Evolutionary conservation across 1,284 basidiomycete genomes (phyloP).

Genomic region (Abortiporus biennis): DNA sequence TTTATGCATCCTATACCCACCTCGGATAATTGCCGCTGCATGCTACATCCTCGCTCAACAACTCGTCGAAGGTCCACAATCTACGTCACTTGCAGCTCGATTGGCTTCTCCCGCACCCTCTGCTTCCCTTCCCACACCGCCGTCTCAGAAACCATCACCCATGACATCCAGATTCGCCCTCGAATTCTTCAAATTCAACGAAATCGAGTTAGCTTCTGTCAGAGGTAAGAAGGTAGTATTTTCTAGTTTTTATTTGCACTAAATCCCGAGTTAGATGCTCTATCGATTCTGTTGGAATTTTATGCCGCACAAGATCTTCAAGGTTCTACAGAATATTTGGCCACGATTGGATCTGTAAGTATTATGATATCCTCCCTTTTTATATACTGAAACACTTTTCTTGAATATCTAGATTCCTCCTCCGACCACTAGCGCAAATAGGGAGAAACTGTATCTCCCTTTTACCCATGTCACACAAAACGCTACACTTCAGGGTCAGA

Average conservation of each 20-base stretch:
- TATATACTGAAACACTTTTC: neutral
- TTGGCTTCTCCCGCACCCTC: slow-evolving; percentile 25
- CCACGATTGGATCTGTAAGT: slow-evolving; percentile 45
- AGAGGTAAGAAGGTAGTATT: slow-evolving; percentile 44
- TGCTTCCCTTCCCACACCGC: slow-evolving; percentile 38
- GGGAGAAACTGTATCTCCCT: slow-evolving; percentile 20
- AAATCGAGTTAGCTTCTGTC: slow-evolving; percentile 48
- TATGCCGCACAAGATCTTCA: slow-evolving; percentile 57
- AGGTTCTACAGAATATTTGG: slow-evolving; percentile 42
- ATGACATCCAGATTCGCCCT: slow-evolving; percentile 61
- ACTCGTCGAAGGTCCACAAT: slow-evolving; percentile 60
- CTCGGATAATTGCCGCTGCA: slow-evolving; percentile 64
- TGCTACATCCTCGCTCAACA: slow-evolving; percentile 72
- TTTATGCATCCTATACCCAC: slow-evolving; percentile 61
- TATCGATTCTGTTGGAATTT: slow-evolving; percentile 66
- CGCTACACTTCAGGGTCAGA: no score
- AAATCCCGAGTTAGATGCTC: slow-evolving; percentile 38
- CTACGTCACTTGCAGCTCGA: slow-evolving; percentile 65
- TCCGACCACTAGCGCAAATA: slow-evolving; percentile 10
- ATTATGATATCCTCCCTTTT: slow-evolving; percentile 16
- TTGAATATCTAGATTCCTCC: slow-evolving; percentile 10
- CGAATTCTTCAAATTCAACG: slow-evolving; percentile 58
- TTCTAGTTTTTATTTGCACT: neutral
- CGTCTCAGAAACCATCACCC: slow-evolving; percentile 68
- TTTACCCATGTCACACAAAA: slow-evolving; percentile 16